Evolutionary conservation across 768 basidiomycete genomes (phyloP).

Genomic region (Tubosaeta sp.): DNA sequence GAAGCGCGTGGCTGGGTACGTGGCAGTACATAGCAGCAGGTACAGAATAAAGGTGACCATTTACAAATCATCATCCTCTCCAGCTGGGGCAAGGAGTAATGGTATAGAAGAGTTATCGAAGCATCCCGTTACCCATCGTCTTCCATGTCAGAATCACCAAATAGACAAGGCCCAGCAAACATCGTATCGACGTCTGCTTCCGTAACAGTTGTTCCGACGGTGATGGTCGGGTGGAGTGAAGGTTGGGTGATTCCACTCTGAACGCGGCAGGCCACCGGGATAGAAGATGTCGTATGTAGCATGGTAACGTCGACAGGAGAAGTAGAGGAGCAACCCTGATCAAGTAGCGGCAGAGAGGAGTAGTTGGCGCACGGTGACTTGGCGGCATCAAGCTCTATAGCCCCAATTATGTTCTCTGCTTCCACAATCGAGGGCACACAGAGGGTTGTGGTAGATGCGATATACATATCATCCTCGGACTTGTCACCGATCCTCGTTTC

Average conservation of each 20-base stretch:
- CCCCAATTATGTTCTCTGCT: conserved; percentile 1
- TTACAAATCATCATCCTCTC: not conserved
- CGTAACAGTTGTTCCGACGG: not conserved
- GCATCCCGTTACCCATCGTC: conserved; percentile 18
- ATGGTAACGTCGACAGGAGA: not conserved
- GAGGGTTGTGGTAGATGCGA: not conserved
- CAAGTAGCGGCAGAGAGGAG: not conserved
- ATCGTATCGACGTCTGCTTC: conserved; percentile 3
- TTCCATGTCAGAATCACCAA: conserved; percentile 28
- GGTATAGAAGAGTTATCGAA: not conserved
- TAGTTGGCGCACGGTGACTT: not conserved
- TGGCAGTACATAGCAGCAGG: not conserved
- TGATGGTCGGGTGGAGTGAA: not conserved
- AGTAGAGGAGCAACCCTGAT: not conserved
- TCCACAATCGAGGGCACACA: not conserved
- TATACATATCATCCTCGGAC: not conserved
- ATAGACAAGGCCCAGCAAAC: conserved; percentile 27
- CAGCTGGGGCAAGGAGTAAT: not conserved
- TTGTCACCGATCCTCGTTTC: not conserved
- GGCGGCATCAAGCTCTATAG: not conserved
- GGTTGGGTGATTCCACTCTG: not conserved
- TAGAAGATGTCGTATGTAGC: not conserved
- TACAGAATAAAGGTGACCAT: not conserved
- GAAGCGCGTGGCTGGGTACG: no score
- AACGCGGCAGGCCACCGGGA: not conserved